These are phyloP conservation scores for Crithidia thermophila DNA, from an alignment of 208 protist genomes.

Conservation along the genomic window DNA sequence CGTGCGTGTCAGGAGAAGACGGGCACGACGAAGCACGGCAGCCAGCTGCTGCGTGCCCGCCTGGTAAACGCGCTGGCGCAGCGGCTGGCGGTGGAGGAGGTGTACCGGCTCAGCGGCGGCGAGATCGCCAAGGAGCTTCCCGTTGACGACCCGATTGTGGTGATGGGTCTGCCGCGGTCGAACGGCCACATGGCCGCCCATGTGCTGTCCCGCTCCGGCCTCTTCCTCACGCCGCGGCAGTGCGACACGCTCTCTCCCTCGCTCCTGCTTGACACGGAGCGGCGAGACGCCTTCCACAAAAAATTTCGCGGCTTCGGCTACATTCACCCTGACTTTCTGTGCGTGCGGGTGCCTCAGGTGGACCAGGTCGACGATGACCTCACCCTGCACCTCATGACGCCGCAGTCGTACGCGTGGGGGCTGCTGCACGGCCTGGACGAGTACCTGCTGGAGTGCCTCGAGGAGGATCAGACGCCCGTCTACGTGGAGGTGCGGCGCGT, in stretches of 20 bases:
- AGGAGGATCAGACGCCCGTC: slow-evolving; percentile 80
- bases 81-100: slow-evolving; percentile 80
- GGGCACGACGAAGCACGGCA: slow-evolving; percentile 60
- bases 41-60: slow-evolving; percentile 53
- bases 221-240: slow-evolving; percentile 78
- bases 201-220: slow-evolving; percentile 77
- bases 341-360: slow-evolving; percentile 56
- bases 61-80: slow-evolving; percentile 79
- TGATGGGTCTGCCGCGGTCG: slow-evolving; percentile 87
- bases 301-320: slow-evolving; percentile 58
- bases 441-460: slow-evolving; percentile 86
- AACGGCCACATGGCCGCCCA: slow-evolving; percentile 89
- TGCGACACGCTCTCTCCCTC: slow-evolving; percentile 80
- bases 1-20: slow-evolving; percentile 73
- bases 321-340: slow-evolving; percentile 75
- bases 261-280: slow-evolving; percentile 68
- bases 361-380: slow-evolving; percentile 89
- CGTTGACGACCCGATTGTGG: slow-evolving; percentile 66
- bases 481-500: slow-evolving; percentile 75
- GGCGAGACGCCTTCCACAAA: slow-evolving; percentile 51
- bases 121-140: slow-evolving; percentile 70
- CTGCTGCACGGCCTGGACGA: slow-evolving; percentile 90
- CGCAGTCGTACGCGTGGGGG: slow-evolving; percentile 87
- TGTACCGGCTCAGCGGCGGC: slow-evolving; percentile 67
- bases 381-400: slow-evolving; percentile 83